Evolutionary conservation across 208 protist species (phyloP).

Genomic region (Trypanosoma conorhini): DNA sequence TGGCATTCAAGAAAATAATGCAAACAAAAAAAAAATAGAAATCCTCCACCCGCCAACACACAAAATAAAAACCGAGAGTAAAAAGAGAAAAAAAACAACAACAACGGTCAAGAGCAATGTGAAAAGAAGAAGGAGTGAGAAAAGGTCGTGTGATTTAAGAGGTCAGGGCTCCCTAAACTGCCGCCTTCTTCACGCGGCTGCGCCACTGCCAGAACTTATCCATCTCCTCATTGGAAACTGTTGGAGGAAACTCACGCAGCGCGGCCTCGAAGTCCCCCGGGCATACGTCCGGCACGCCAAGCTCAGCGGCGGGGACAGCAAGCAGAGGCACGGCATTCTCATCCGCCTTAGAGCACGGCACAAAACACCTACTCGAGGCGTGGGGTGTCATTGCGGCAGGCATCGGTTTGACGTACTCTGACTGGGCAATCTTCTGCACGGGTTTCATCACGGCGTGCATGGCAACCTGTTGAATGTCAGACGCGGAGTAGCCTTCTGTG

Average conservation of each 20-base stretch:
- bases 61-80: constrained; percentile 1
- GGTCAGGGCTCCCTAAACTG: neutral
- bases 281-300: constrained; percentile 45
- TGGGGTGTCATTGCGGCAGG: neutral
- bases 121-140: neutral
- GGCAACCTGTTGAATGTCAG: constrained; percentile 91
- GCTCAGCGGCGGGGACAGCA: constrained; percentile 10
- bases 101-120: neutral
- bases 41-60: neutral
- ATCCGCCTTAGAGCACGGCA: constrained; percentile 33
- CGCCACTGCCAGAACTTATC: constrained; percentile 52
- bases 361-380: constrained; percentile 16
- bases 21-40: constrained; percentile 1
- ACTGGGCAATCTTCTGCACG: constrained; percentile 71
- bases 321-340: constrained; percentile 26
- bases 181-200: constrained; percentile 5
- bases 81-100: neutral
- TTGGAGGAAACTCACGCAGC: constrained; percentile 45
- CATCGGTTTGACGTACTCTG: constrained; percentile 30
- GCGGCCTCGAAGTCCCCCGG: constrained; percentile 40
- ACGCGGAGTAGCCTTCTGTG: constrained; percentile 86
- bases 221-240: constrained; percentile 48
- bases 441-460: constrained; percentile 95
- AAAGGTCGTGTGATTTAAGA: neutral
- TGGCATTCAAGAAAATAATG: neutral